Evolutionary conservation across 257 asterid genomes (phyloP).

Genomic region (Ligustrum vulgare): DNA sequence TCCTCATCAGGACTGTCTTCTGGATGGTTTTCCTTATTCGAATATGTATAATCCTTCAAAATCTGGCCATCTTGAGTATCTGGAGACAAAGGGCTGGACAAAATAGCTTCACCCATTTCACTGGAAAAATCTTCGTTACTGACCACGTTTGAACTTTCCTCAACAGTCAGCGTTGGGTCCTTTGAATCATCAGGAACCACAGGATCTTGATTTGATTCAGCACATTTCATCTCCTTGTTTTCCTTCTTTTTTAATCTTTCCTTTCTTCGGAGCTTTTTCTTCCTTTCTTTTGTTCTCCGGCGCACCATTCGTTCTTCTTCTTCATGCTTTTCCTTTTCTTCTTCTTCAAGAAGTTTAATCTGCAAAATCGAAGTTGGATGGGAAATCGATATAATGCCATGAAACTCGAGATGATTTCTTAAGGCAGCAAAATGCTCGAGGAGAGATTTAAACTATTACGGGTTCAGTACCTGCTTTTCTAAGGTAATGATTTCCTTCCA

Average conservation of each 20-base stretch:
- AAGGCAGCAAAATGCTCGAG: neutral
- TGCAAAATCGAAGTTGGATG: conserved; percentile 35
- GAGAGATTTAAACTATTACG: conserved; percentile 18
- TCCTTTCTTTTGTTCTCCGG: conserved; percentile 81
- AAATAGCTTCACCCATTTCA: conserved; percentile 58
- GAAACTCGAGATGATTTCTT: conserved; percentile 5
- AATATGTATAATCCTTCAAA: conserved; percentile 44
- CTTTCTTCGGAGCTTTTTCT: conserved; percentile 90
- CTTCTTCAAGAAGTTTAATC: conserved; percentile 98
- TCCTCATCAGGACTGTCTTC: conserved; percentile 58
- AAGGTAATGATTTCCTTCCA: conserved; percentile 93
- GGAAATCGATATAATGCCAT: conserved; percentile 22
- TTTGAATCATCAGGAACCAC: conserved; percentile 40
- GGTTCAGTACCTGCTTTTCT: conserved; percentile 81
- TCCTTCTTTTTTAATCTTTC: conserved; percentile 88
- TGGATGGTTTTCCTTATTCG: conserved; percentile 43
- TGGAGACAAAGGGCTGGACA: conserved; percentile 51
- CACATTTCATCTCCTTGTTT: conserved; percentile 60
- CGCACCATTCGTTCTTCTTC: conserved; percentile 89
- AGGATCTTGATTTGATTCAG: conserved; percentile 41
- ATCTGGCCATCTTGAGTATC: conserved; percentile 50
- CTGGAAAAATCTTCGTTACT: conserved; percentile 45
- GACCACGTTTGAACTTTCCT: conserved; percentile 41
- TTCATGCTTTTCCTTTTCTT: conserved; percentile 93
- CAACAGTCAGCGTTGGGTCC: conserved; percentile 36